These are phyloP conservation scores for Senna tora DNA, from an alignment of 306 rosid genomes.

Conservation along the genomic window DNA sequence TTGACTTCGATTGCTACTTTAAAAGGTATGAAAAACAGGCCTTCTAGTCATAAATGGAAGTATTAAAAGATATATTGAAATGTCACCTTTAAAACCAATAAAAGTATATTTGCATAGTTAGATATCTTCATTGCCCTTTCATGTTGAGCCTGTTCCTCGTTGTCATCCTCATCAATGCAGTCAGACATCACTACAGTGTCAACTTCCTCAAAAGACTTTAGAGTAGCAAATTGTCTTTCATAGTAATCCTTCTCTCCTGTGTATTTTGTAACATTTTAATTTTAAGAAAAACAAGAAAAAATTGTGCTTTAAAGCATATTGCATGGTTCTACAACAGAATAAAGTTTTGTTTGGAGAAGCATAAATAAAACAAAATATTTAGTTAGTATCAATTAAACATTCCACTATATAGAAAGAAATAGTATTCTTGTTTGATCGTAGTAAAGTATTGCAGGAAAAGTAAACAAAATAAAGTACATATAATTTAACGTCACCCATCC, in stretches of 20 bases:
- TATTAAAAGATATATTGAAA: slow-evolving; percentile 16
- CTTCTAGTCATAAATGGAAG: slow-evolving; percentile 1
- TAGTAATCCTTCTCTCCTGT: slow-evolving; percentile 72
- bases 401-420: background rate
- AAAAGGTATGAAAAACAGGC: slow-evolving; percentile 6
- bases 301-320: background rate
- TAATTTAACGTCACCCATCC: background rate
- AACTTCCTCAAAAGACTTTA: slow-evolving; percentile 72
- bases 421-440: background rate
- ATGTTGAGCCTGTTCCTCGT: slow-evolving; percentile 55
- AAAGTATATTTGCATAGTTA: slow-evolving; percentile 57
- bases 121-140: slow-evolving; percentile 73
- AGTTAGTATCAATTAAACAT: background rate
- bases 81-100: slow-evolving; percentile 64
- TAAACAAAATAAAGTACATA: no score
- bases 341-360: background rate
- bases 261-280: background rate
- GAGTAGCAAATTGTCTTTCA: slow-evolving; percentile 66
- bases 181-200: slow-evolving; percentile 48
- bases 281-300: background rate
- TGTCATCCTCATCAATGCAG: slow-evolving; percentile 35
- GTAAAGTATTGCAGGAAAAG: background rate
- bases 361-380: background rate
- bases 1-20: background rate
- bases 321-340: background rate